phyloP scores from a whole-genome alignment of 805 yeast genomes.

The Metschnikowia gelsemii region DNA sequence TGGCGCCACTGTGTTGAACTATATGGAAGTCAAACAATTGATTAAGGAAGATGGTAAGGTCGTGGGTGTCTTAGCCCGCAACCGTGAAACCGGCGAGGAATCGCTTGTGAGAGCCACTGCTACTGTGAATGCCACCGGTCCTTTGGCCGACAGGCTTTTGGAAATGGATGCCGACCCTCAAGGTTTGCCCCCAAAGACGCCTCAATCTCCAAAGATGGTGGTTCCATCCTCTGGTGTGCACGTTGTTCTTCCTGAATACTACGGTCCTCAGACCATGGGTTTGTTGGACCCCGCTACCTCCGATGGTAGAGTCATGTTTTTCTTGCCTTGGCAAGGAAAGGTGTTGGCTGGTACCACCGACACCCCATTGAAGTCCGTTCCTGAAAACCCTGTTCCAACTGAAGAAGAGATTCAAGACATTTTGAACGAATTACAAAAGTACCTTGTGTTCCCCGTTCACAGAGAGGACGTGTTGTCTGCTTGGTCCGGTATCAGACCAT shows the following conservation, averaged over 20 bases:
- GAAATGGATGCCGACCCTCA: conserved; percentile 77
- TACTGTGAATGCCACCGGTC: conserved; percentile 92
- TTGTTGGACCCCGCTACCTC: conserved; percentile 87
- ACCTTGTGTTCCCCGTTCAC: conserved; percentile 82
- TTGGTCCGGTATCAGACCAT: conserved; percentile 96
- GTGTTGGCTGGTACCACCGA: conserved; percentile 97
- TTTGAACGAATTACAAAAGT: conserved; percentile 82
- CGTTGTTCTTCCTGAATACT: conserved; percentile 86
- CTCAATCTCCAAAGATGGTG: conserved; percentile 69
- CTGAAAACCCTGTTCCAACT: conserved; percentile 76
- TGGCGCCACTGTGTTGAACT: conserved; percentile 89
- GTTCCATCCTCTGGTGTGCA: conserved; percentile 96
- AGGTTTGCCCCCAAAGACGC: conserved; percentile 58
- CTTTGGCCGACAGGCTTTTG: conserved; percentile 79
- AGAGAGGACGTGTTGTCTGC: conserved; percentile 91
- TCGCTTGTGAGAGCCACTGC: conserved; percentile 65
- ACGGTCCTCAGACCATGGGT: conserved; percentile 85
- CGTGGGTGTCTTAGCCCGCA: conserved; percentile 73
- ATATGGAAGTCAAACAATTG: conserved; percentile 75
- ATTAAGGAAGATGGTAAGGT: conserved; percentile 65
- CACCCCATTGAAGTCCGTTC: conserved; percentile 71
- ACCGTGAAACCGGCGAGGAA: conserved; percentile 65
- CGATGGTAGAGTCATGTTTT: conserved; percentile 95
- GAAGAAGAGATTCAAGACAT: conserved; percentile 90
- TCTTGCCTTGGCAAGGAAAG: conserved; percentile 97